These are phyloP conservation scores for Suillus weaverae DNA, from an alignment of 768 basidiomycete genomes.

Conservation along the genomic window DNA sequence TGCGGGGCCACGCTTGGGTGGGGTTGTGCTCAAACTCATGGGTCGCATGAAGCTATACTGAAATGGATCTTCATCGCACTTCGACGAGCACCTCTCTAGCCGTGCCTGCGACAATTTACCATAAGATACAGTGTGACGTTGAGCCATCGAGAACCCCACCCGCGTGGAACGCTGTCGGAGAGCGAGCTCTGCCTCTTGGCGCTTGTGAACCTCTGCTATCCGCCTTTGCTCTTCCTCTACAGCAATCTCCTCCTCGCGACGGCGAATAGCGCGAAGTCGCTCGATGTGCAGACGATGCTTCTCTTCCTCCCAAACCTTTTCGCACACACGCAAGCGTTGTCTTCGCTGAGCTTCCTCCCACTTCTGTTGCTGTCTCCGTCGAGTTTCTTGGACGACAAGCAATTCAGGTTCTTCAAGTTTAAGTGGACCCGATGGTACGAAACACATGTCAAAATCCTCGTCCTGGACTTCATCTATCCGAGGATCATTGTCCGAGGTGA, in stretches of 20 bases:
- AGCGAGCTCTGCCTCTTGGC: conserved; percentile 9
- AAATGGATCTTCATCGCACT: conserved; percentile 28
- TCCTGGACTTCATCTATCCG: conserved; percentile 60
- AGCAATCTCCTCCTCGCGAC: conserved; percentile 32
- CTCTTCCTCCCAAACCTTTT: conserved; percentile 49
- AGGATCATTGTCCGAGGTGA: conserved; percentile 59
- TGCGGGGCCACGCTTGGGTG: conserved; percentile 21
- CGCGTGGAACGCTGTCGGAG: conserved; percentile 17
- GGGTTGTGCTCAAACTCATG: conserved; percentile 19
- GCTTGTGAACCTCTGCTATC: conserved; percentile 17
- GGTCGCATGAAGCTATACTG: conserved; percentile 35
- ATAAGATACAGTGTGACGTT: conserved; percentile 7
- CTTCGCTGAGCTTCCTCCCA: conserved; percentile 34
- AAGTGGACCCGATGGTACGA: conserved; percentile 39
- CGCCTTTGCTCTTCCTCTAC: conserved; percentile 28
- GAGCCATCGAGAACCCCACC: conserved; percentile 18
- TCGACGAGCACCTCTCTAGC: conserved; percentile 8
- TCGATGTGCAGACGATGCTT: conserved; percentile 45
- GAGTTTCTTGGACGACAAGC: conserved; percentile 38
- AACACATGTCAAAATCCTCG: conserved; percentile 43
- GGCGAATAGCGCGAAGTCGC: conserved; percentile 33
- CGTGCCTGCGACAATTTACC: conserved; percentile 18
- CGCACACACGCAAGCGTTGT: conserved; percentile 46
- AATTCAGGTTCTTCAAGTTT: conserved; percentile 42
- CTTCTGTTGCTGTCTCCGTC: conserved; percentile 35